Percentiles rank a stretch among this genome's conserved stretches.
Conservation (phyloP, 306 rosid genomes). For the Morella rubra region DNA sequence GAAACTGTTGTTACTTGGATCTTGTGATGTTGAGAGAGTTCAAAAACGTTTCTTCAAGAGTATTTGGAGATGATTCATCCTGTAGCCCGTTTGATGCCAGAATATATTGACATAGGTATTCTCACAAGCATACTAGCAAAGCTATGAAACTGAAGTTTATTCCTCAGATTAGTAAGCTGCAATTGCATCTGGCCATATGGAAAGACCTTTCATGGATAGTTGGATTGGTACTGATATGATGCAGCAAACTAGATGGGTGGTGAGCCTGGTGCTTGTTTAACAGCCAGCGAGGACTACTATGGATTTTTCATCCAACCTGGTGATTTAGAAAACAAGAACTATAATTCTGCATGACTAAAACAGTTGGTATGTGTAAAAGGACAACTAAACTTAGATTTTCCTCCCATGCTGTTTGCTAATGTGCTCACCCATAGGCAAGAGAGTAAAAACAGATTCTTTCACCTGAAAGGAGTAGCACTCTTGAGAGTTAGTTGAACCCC, state of each 20-base stretch:
- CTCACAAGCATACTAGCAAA: not conserved
- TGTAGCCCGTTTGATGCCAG: not conserved
- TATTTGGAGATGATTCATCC: not conserved
- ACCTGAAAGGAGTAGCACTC: not conserved
- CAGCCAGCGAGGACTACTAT: not conserved
- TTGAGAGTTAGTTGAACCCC: not conserved
- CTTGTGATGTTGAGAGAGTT: not conserved
- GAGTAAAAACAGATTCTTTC: not conserved
- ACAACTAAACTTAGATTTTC: not conserved
- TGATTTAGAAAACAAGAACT: not conserved
- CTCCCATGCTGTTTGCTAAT: not conserved
- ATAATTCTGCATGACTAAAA: not conserved
- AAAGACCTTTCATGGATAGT: slow-evolving; percentile 1
- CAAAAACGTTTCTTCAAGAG: not conserved
- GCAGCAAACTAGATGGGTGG: not conserved
- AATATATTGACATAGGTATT: not conserved
- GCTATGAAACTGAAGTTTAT: not conserved
- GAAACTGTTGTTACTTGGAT: not conserved
- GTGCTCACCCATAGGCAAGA: not conserved
- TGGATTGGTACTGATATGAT: not conserved
- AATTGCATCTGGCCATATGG: not conserved
- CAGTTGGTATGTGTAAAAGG: not conserved
- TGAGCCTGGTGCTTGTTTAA: not conserved
- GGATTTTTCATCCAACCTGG: not conserved
- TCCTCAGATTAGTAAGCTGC: not conserved